Evolutionary conservation across 768 basidiomycete species (phyloP).

Genomic region (Tulasnella sp.): DNA sequence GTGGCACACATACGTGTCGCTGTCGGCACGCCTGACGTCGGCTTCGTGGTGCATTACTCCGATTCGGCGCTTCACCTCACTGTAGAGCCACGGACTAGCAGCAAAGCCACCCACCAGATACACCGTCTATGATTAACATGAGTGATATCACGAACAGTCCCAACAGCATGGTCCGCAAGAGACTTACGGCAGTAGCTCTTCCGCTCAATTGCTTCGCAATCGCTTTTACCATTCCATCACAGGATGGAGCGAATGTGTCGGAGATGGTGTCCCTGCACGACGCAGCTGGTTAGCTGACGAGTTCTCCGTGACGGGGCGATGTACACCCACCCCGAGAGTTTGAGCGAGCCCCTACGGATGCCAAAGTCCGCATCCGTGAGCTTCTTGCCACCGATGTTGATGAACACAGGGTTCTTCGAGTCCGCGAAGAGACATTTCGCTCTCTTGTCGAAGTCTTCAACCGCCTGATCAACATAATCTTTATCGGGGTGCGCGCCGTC

Average conservation of each 20-base stretch:
- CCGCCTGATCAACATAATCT: constrained; percentile 35
- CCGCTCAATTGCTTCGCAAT: constrained; percentile 27
- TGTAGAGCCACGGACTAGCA: constrained; percentile 68
- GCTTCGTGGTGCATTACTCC: constrained; percentile 34
- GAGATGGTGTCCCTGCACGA: no score
- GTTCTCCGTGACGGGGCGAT: no score
- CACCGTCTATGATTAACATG: constrained; percentile 43
- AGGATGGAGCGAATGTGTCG: constrained; percentile 36
- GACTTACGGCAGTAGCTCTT: constrained; percentile 25
- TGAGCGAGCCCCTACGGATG: constrained; percentile 39
- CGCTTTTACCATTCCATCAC: constrained; percentile 29
- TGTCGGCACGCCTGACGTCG: constrained; percentile 61
- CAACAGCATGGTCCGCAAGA: neutral
- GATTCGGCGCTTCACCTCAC: constrained; percentile 60
- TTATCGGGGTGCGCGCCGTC: no score
- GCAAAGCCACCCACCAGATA: constrained; percentile 78
- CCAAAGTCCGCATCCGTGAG: constrained; percentile 32
- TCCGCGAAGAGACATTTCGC: constrained; percentile 37
- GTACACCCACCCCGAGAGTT: constrained; percentile 28
- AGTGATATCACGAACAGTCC: constrained; percentile 35
- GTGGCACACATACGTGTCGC: constrained; percentile 44
- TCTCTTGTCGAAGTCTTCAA: constrained; percentile 34
- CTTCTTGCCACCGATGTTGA: constrained; percentile 36
- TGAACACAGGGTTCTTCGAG: constrained; percentile 32
- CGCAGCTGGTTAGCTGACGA: no score